Evolutionary conservation across 306 rosid genomes (phyloP).

Genomic region (Fragaria nilgerrensis): DNA sequence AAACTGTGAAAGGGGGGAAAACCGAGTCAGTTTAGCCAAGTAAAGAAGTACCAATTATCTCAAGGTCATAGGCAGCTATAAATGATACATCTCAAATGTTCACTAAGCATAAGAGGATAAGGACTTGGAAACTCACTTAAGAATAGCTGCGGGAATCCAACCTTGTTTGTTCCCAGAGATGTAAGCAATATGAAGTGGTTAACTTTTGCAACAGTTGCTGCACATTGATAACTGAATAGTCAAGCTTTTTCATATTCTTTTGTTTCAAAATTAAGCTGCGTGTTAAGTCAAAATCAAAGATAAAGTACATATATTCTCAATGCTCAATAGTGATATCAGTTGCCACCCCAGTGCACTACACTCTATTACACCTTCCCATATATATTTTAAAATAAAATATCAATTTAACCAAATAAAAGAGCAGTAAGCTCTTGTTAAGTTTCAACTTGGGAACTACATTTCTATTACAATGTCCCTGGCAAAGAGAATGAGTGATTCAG

Average conservation of each 20-base stretch:
- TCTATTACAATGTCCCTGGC: background rate
- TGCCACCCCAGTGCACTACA: background rate
- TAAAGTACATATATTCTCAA: background rate
- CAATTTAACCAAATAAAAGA: background rate
- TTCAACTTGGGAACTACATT: background rate
- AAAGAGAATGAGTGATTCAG: conserved; percentile 7
- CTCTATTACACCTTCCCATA: background rate
- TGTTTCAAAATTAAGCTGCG: background rate
- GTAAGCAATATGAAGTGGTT: conserved; percentile 85
- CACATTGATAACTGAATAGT: conserved; percentile 22
- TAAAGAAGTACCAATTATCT: background rate
- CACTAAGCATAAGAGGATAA: conserved; percentile 1
- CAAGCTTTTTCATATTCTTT: conserved; percentile 19
- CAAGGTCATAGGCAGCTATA: conserved; percentile 8
- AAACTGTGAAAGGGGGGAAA: conserved; percentile 49
- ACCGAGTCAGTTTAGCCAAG: conserved; percentile 22
- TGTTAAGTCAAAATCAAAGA: background rate
- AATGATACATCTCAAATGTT: conserved; percentile 21
- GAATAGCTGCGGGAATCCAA: conserved; percentile 95
- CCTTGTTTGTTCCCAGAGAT: conserved; percentile 89
- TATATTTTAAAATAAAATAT: background rate
- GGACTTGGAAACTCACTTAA: conserved; percentile 63
- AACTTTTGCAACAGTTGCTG: conserved; percentile 75
- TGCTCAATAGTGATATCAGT: background rate
- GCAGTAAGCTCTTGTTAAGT: background rate